Base-by-base conservation (phyloP, 768 basidiomycete species). In the Mycena vulgaris region DNA sequence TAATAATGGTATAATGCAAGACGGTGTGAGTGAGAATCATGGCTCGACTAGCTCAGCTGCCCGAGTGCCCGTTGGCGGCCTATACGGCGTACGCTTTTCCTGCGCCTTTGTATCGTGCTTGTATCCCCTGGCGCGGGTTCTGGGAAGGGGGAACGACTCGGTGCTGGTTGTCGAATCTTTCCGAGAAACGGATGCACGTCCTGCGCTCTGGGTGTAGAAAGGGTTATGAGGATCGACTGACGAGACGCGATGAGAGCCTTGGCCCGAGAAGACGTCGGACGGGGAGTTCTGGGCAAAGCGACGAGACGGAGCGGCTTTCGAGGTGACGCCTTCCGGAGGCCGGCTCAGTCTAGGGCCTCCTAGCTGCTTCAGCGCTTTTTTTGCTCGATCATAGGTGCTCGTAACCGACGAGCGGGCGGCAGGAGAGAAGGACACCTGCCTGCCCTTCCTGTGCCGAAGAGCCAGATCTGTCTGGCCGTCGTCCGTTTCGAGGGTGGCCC, bases 21-120 rank as follows among this genome's bases (percentile, higher is more conserved):
- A 39, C 17, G 39, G 7, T 39, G 21, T n/a, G n/a, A n/a, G n/a
- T n/a, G 6, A 45, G 7, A 45, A 30, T 60, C 51, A 68, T 7
- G 21, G 42, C 25, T 28, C 13, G 6, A 42, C 35, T 7, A 51
- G 45, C 14, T n/a, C 39, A 23, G 48, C 51, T 3, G 69, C 69
- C 11, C 68, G 69, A 3, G 69, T 70, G 0, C 69, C 60, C 17
- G 25, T 6, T 17, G 55, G 69, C 31, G 69, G 69, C 16, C 53
- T 19, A 23, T 66, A 70, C 2, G 69, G 69, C 10, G 64, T 70
- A 7, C 30, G 64, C 28, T 70, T 70, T 14, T 70, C 69, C 3
- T 42, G 27, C 16, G 33, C 21, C 47, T 66, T 55, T 0, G 61
- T 49, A 10, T 70, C 64, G 21, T 27, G 45, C 25, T 70, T 70